phyloP scores from a whole-genome alignment of 345 rosid genomes.

The Eucalyptus cloeziana region DNA sequence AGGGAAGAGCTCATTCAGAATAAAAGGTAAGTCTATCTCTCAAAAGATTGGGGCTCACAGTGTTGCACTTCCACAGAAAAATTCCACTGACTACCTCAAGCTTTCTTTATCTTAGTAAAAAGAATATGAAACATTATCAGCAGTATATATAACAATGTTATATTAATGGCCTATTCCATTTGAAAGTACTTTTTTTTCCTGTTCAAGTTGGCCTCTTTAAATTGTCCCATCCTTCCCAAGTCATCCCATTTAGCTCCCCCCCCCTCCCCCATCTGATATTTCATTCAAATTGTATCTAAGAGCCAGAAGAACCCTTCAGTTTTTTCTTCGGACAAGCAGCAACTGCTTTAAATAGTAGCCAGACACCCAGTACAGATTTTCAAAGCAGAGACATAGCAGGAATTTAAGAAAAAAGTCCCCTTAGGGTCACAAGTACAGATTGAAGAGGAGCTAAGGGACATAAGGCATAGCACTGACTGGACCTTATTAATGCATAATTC shows the following conservation, averaged over 20 bases:
- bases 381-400: neutral
- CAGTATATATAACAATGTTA: neutral
- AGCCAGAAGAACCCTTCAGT: neutral
- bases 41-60: neutral
- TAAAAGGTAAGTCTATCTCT: neutral
- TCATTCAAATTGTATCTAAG: neutral
- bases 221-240: neutral
- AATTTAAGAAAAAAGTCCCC: neutral
- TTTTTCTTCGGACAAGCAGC: neutral
- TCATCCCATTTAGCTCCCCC: neutral
- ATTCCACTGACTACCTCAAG: neutral
- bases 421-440: neutral
- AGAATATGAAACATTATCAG: neutral
- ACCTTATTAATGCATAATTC: neutral
- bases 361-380: neutral
- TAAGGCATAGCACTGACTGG: neutral
- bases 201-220: neutral
- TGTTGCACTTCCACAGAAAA: neutral
- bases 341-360: neutral
- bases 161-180: neutral
- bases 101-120: neutral
- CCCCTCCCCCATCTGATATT: neutral
- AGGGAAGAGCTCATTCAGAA: neutral
- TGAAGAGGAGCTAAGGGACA: neutral
- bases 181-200: neutral